phyloP scores from a whole-genome alignment of 2,329 filamentous ascomycete genomes.

The Xylariaceae sp. region DNA sequence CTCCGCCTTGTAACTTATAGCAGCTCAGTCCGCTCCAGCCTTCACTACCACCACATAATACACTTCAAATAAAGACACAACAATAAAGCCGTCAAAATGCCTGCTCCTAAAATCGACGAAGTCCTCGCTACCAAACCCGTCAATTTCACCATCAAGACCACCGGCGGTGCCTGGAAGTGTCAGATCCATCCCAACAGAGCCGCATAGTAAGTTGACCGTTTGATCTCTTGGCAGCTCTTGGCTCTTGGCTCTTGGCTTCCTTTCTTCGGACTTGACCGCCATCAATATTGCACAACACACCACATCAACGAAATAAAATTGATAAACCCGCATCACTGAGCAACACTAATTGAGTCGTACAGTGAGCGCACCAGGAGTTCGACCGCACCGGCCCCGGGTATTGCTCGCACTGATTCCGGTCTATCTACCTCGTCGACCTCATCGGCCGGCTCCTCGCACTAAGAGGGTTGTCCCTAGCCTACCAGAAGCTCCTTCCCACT shows the following conservation, averaged over 20 bases:
- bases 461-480: too few species aligned
- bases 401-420: conserved; percentile 37
- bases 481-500: too few species aligned
- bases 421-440: conserved; percentile 34
- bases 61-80: neutral
- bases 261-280: too few species aligned
- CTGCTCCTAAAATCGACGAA: conserved; percentile 36
- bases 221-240: conserved; percentile 1
- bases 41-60: neutral
- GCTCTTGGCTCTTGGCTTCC: neutral
- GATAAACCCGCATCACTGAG: neutral
- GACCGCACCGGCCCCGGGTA: conserved; percentile 20
- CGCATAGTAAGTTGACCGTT: conserved; percentile 37
- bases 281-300: too few species aligned
- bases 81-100: conserved; percentile 34
- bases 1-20: neutral
- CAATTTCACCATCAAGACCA: conserved; percentile 42
- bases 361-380: conserved; percentile 31
- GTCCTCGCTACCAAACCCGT: conserved; percentile 39
- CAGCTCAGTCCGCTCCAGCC: neutral
- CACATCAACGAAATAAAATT: too few species aligned
- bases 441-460: conserved; percentile 29
- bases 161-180: conserved; percentile 40
- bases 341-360: conserved; percentile 17
- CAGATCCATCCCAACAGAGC: conserved; percentile 41